Evolutionary conservation across 345 rosid species (phyloP).

Genomic region (Rhodamnia rubescens): DNA sequence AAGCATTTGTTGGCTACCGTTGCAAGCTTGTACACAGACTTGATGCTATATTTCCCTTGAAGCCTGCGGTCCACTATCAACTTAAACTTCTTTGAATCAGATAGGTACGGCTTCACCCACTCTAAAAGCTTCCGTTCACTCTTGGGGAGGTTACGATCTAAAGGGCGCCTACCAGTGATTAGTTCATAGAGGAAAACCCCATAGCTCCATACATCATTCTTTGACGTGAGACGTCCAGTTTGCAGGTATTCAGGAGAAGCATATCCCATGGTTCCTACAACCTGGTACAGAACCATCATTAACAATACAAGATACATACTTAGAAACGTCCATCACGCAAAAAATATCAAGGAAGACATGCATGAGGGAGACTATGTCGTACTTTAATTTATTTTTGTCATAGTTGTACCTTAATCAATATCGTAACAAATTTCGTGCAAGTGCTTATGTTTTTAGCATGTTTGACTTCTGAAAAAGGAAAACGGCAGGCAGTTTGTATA

Average conservation of each 20-base stretch:
- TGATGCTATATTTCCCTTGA: constrained; percentile 31
- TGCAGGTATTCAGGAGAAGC: constrained; percentile 85
- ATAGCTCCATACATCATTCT: constrained; percentile 88
- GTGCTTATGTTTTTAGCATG: not conserved
- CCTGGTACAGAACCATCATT: constrained; percentile 26
- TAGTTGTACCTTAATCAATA: not conserved
- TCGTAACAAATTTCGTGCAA: not conserved
- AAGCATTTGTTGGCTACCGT: constrained; percentile 67
- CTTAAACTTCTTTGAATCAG: constrained; percentile 44
- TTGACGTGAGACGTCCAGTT: constrained; percentile 73
- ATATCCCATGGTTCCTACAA: constrained; percentile 91
- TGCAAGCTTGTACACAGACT: constrained; percentile 52
- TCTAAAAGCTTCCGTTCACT: constrained; percentile 77
- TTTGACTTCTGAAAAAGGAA: not conserved
- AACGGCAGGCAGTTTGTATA: not conserved
- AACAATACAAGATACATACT: not conserved
- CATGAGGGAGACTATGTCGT: not conserved
- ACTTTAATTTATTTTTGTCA: not conserved
- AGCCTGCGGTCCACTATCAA: constrained; percentile 65
- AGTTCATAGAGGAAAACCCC: constrained; percentile 94
- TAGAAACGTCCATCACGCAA: not conserved
- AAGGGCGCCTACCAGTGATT: constrained; percentile 74
- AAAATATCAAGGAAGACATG: not conserved
- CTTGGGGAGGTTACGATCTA: constrained; percentile 72
- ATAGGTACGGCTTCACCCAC: constrained; percentile 71